Percentiles rank a stretch among this genome's conserved stretches.
Conservation (phyloP, 345 rosid species). For the Fremontodendron californicum region DNA sequence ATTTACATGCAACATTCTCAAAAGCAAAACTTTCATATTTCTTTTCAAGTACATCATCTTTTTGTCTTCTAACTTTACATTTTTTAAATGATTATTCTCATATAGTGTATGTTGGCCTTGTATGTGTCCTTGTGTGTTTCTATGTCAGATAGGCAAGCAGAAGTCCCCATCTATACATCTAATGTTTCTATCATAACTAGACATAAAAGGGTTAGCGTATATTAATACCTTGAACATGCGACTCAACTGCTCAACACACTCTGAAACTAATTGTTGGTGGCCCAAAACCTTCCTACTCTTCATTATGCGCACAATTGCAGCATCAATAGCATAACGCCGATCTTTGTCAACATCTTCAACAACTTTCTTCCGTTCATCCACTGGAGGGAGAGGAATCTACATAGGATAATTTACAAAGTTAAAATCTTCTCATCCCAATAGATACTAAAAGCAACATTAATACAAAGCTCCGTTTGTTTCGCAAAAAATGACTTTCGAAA, state of each 20-base stretch:
- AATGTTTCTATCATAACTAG: too few species aligned
- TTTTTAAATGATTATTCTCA: not conserved
- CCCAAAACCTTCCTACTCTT: conserved; percentile 82
- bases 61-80: not conserved
- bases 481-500: too few species aligned
- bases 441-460: not conserved
- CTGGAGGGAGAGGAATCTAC: conserved; percentile 90
- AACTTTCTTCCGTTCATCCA: conserved; percentile 89
- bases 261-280: conserved; percentile 79
- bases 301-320: conserved; percentile 97
- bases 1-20: too few species aligned
- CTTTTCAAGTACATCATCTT: not conserved
- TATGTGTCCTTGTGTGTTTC: not conserved
- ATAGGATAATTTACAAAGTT: not conserved
- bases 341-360: conserved; percentile 94
- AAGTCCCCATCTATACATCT: not conserved
- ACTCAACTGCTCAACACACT: conserved; percentile 89
- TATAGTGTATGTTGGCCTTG: not conserved
- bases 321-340: conserved; percentile 91
- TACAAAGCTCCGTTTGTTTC: not conserved
- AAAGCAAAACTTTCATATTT: too few species aligned
- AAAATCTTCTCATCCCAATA: not conserved
- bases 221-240: conserved; percentile 81
- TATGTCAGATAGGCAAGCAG: not conserved
- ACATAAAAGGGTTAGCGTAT: not conserved